Percentiles rank a stretch among this genome's conserved stretches.
phyloP scores from a whole-genome alignment of 2,329 filamentous ascomycete genomes.

The Pseudocercospora cruenta region DNA sequence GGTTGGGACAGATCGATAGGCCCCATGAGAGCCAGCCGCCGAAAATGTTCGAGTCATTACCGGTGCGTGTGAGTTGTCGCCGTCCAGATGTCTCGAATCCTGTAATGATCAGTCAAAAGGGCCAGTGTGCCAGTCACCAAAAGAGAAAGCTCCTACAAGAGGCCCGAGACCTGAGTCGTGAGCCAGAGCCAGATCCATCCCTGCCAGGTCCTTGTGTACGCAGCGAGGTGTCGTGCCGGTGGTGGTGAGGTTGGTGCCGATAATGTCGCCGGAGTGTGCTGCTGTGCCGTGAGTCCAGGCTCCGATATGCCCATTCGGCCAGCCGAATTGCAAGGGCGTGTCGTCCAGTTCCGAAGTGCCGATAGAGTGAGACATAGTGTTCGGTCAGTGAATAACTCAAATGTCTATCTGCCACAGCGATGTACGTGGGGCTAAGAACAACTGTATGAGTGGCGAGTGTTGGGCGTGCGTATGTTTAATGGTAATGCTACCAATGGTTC shows the following conservation, averaged over 20 bases:
- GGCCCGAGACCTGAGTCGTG: constrained; percentile 16
- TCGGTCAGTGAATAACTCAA: constrained; percentile 11
- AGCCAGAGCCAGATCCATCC: constrained; percentile 12
- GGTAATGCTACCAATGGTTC: constrained; percentile 7
- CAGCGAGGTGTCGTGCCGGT: constrained; percentile 20
- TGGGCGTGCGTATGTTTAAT: not conserved
- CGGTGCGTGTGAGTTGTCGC: constrained; percentile 12
- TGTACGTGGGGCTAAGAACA: not conserved
- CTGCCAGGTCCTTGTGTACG: constrained; percentile 17
- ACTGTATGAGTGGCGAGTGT: not conserved
- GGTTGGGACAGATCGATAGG: constrained; percentile 17
- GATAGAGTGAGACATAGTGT: constrained; percentile 10
- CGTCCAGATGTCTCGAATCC: constrained; percentile 22
- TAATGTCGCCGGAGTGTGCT: constrained; percentile 5
- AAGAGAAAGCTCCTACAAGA: constrained; percentile 27
- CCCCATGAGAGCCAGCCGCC: constrained; percentile 15
- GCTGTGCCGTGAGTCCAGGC: not conserved
- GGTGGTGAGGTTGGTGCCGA: constrained; percentile 7
- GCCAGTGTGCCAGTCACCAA: constrained; percentile 20
- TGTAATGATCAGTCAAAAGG: constrained; percentile 28
- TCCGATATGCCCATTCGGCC: not conserved
- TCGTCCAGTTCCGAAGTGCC: constrained; percentile 1
- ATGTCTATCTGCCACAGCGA: constrained; percentile 3
- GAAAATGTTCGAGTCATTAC: constrained; percentile 24
- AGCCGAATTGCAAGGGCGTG: not conserved